Percentiles rank a stretch among this genome's conserved stretches.
Evolutionary conservation across 441 rosid species (phyloP).

Genomic region (Populus tomentosa): DNA sequence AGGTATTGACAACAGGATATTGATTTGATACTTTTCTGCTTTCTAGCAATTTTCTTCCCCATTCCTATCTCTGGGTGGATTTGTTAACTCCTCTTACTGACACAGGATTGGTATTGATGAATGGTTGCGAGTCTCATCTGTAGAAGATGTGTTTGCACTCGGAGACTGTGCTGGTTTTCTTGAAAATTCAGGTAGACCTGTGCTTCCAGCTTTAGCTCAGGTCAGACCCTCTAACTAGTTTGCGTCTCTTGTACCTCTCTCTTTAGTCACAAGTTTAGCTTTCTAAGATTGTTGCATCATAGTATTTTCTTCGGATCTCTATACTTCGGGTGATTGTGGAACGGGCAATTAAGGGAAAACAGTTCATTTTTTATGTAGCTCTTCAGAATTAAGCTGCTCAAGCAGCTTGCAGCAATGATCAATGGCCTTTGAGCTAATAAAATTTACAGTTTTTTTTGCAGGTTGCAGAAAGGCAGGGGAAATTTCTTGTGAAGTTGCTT

Average conservation of each 20-base stretch:
- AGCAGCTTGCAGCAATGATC: neutral
- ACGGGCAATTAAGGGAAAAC: neutral
- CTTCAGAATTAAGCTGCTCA: neutral
- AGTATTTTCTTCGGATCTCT: too few relatives aligned
- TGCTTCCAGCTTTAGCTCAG: constrained; percentile 95
- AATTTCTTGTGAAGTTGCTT: constrained; percentile 58
- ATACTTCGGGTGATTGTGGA: neutral
- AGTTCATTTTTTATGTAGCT: neutral
- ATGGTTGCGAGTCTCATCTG: too few relatives aligned
- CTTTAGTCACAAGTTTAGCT: neutral
- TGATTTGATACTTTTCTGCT: neutral
- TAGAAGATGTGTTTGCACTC: too few relatives aligned
- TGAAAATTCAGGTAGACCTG: constrained; percentile 69
- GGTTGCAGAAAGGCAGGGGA: constrained; percentile 96
- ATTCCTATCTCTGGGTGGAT: neutral
- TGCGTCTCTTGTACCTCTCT: neutral
- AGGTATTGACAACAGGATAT: constrained; percentile 40
- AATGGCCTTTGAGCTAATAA: neutral
- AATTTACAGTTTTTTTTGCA: constrained; percentile 17
- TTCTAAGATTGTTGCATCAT: too few relatives aligned
- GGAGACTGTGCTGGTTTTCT: too few relatives aligned
- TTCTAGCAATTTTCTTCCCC: neutral
- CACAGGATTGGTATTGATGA: too few relatives aligned
- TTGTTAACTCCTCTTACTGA: neutral
- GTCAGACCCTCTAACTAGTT: constrained; percentile 22